Evolutionary conservation across 345 rosid species (phyloP), one percentile per base, ranked within the genome.

Genomic region (Erodium maritimum): DNA sequence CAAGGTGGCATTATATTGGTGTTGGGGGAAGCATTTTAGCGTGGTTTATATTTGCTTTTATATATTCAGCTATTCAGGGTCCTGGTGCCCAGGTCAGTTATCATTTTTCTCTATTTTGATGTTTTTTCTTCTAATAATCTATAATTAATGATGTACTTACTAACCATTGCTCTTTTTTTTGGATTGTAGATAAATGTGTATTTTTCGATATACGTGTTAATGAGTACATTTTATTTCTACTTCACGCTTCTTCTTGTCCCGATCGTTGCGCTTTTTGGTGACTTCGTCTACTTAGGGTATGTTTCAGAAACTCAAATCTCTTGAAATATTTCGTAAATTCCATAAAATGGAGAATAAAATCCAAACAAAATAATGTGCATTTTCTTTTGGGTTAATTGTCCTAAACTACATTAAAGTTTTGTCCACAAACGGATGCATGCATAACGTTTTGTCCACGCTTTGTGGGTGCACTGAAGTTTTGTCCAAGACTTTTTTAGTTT

Each of bases 251-350:
- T 94, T 51, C 79, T 94, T 64, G 87, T 94, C 73, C 99, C 99
- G 13, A 34, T 81, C 42, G 83, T 81, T 65, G 95, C 99, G 8
- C 96, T 94, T 71, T 74, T 87, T 14, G 87, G 82, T 5, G 99
- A 94, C 83, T 94, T 94, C 81, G 76, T 94, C 65, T 90, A 81
- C 77, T 90, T 75, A 71, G 85, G 93, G 99, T 94, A 77, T 71
- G 81, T 23, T 67, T 57, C 55, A 57, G 57, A 52, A 48, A 59
- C 18, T 54, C 23, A 2, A 17, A 17, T 48, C 58, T 52, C 25
- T 42, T 42, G 3, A 11, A 10, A 3, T 29, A 29, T 11, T 1
- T 11, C 9, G 9, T 11, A 29, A 29, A 5, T 29, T 29, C 9
- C 37, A 29, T 29, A 29, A 0, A 29, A 29, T 29, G 37, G 37